Evolutionary conservation across 2,329 filamentous ascomycete genomes (phyloP), one percentile per base, ranked within the genome.

Genomic region (Metarhizium anisopliae): DNA sequence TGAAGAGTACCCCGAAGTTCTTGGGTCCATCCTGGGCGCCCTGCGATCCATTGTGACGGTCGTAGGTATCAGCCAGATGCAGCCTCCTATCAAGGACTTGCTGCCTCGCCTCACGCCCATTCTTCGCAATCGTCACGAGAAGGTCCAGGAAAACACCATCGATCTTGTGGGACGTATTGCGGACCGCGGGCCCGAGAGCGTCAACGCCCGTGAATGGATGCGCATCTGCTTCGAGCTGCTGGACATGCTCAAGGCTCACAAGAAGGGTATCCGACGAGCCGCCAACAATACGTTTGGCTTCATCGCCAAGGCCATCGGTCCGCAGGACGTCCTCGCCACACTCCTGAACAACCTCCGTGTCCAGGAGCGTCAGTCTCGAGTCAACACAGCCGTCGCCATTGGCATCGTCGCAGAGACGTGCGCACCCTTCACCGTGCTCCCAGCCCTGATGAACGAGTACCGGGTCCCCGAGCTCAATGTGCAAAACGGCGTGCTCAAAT

Each of bases 211-310:
- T 66, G 94, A 99, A 73, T 99, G 94, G 94, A 99, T 99, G 95
- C 86, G 94, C 69, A 99, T 99, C 70, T 99, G 94, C 75, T 99
- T 99, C 72, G 94, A 99, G 76, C 79, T 99, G 54, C 84, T 99
- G 35, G 94, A 99, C 74, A 99, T 99, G 94, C 83, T 99, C 66
- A 99, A 99, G 74, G 94, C 94, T 6, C 94, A 99, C 79, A 99
- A 99, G 76, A 99, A 99, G 80, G 95, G 94, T 61, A 99, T 99
- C 63, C 89, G 94, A 61, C 87, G 94, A 71, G 94, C 94, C 25
- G 95, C 94, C 64, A 99, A 99, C 82, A 99, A 99, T 77, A 99
- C 94, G 0, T 99, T 99, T 66, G 94, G 94, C 70, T 99, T 96
- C 80, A 99, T 99, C 66, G 94, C 94, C 69, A 99, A 99, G 75